Base-by-base conservation (phyloP, 2,329 filamentous ascomycete genomes). In the Fusarium miscanthi region DNA sequence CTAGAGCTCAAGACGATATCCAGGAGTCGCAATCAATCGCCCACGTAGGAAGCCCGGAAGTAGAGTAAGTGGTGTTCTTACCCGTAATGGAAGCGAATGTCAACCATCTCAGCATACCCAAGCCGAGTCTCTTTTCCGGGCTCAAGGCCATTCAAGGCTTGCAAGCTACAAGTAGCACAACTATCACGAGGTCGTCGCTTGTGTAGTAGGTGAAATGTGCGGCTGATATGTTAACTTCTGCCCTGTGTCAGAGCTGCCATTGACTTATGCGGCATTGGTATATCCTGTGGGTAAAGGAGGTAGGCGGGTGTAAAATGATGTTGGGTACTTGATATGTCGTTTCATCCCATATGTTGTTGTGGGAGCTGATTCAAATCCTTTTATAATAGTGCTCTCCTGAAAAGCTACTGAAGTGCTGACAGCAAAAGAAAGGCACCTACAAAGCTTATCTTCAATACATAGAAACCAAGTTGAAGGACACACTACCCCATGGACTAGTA, bases 21-120 rank as follows among this genome's bases (percentile, higher is more conserved):
- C 16, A 17, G 6, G 74, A 77, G 38, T 77, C 76, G 13, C 76
- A 78, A 35, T 63, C 74, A 8, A 78, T 78, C 45, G 41, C 77
- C n/a, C 70, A 72, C 13, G 59, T 60, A 31, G 65, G 43, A 57
- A 46, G 53, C 16, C 48, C 41, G 23, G 72, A 75, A 56, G 52
- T 25, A 54, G 64, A 69, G 72, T 74, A 59, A 73, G 70, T 43
- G 37, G 12, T 27, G 31, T 2, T 25, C 10, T 37, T 31, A 25
- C 51, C 14, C 14, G 8, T 23, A 6, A 16, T 6, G 2, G 25
- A 42, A 25, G 11, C 8, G 19, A 9, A 30, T 30, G 31, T 54
- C 72, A 52, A 76, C 42, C 14, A 33, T 3, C 4, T 43, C 12
- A 21, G 13, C 42, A 77, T 74, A 9, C 69, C 53, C 7, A 76